Base-by-base conservation (phyloP, 1,284 basidiomycete genomes). In the Agaricales sp. region DNA sequence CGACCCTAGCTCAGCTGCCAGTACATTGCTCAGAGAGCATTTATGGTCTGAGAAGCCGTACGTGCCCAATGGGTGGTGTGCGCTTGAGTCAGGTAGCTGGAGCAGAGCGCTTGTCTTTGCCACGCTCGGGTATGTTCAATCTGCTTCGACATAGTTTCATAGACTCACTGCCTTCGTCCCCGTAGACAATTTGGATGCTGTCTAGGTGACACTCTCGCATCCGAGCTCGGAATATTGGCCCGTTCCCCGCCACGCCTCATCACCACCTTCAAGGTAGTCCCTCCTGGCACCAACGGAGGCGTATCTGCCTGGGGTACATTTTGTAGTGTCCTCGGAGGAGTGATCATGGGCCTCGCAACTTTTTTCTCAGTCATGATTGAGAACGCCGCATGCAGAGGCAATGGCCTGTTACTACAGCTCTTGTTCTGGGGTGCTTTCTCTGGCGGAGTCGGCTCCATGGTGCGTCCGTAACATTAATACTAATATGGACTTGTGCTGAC, bases 271-370 rank as follows among this genome's bases (percentile, higher is more conserved):
- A 70, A 71, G 50, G 56, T 66, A 0, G 90, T 94, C 0, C 92
- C 92, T 1, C 83, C 86, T 0, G 94, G 94, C 1, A 96, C 94
- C 1, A 97, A 98, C 60, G 94, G 94, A 6, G 94, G 77, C 0
- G 75, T 97, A 53, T 88, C 88, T 1, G 49, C 73, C 0, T 74
- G 78, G 43, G 94, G 94, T 4, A 88, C 89, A 0, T 52, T 78
- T 1, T 82, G 84, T 6, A 91, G 88, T 1, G 65, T 83, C 1
- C 60, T 72, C 0, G 94, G 94, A 1, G 94, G 94, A 0, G 59
- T 73, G 1, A 58, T 84, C 2, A 84, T 94, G 58, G 91, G 87
- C 1, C 38, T 74, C 13, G 70, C 77, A 2, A 74, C 85, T 58
- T 75, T 75, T 4, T 48, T 68, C 3, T 73, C 75, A n/a, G 64